phyloP scores from a whole-genome alignment of 1,139 yeast genomes.

The Fermentozyma sake region DNA sequence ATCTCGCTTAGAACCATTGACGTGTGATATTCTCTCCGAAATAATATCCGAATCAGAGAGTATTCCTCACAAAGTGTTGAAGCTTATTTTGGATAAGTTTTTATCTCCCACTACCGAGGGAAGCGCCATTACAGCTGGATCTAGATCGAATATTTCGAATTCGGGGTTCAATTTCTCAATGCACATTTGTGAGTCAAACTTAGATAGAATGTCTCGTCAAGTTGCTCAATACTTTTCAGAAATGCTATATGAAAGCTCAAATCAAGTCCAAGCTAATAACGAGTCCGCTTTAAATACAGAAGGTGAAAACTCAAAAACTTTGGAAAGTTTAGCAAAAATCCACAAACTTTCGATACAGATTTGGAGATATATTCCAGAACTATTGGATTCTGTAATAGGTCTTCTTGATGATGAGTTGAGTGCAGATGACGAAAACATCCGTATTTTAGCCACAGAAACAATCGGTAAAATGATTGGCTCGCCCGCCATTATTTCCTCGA shows the following conservation, averaged over 20 bases:
- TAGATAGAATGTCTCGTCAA: constrained; percentile 73
- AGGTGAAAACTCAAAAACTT: constrained; percentile 4
- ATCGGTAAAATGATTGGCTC: constrained; percentile 63
- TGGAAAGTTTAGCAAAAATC: constrained; percentile 49
- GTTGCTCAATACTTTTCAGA: constrained; percentile 82
- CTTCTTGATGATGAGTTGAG: constrained; percentile 75
- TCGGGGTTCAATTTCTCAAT: constrained; percentile 69
- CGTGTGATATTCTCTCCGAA: constrained; percentile 69
- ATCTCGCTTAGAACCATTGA: constrained; percentile 49
- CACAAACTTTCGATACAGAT: constrained; percentile 63
- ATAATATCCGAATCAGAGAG: constrained; percentile 70
- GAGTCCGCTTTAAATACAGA: constrained; percentile 4
- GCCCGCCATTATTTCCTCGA: constrained; percentile 16
- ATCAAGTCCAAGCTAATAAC: constrained; percentile 13
- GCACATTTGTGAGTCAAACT: constrained; percentile 63
- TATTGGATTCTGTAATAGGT: constrained; percentile 71
- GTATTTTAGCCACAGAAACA: constrained; percentile 69
- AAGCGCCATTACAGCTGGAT: constrained; percentile 9
- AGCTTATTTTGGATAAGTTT: constrained; percentile 56
- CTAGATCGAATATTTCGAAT: constrained; percentile 25
- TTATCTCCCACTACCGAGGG: constrained; percentile 14
- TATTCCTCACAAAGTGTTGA: constrained; percentile 61
- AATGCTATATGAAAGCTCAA: constrained; percentile 49
- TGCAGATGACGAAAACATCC: constrained; percentile 61
- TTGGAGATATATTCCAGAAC: constrained; percentile 77